Base-by-base conservation (phyloP, 192 early-diverging fungal genomes). In the Jimgerdemannia lactiflua region DNA sequence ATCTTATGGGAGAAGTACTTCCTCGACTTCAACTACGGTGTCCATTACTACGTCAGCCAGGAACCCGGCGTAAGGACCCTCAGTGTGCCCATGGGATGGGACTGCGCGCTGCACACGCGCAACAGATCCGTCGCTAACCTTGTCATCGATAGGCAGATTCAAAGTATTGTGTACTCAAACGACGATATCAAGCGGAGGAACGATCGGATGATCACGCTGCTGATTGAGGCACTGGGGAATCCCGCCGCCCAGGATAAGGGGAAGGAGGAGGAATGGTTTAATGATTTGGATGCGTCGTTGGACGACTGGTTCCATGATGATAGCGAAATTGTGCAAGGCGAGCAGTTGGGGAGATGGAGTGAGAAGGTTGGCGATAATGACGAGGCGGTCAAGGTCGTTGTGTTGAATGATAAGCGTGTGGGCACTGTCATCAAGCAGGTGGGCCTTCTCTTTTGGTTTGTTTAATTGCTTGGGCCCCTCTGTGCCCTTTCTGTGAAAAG, bases 301-400 rank as follows among this genome's bases (percentile, higher is more conserved):
- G 81, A 78, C 41, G 81, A 82, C 43, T 82, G 81, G 81, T 76
- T 68, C 20, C 74, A 82, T 18, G 81, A 82, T 65, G 43, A 44
- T 4, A 43, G 68, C n/a, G 49, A 79, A 1, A 14, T 78, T 3
- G 42, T 63, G 3, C 17, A 66, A 4, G 78, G 75, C 19, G 40
- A 67, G 40, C 67, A 67, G 4, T 63, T 82, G n/a, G 81, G 81
- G 0, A 79, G 76, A 65, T 82, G 81, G 81, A 74, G 75, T 54
- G 44, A 64, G 39, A 82, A 79, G 14, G 72, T 82, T 4, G 77
- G 81, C 14, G 78, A 75, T 42, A 82, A 78, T 49, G 81, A 82
- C 74, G 81, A 82, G 49, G 72, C 77, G 4, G 78, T 79, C 65
- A 78, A 77, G 41, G 75, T 79, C 0, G 72, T 82, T n/a, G 77